Percentiles rank a stretch among this genome's conserved stretches.
These are phyloP conservation scores for Chaetoscypha palmicola DNA, from an alignment of 2,329 filamentous ascomycete species.

Conservation along the genomic window DNA sequence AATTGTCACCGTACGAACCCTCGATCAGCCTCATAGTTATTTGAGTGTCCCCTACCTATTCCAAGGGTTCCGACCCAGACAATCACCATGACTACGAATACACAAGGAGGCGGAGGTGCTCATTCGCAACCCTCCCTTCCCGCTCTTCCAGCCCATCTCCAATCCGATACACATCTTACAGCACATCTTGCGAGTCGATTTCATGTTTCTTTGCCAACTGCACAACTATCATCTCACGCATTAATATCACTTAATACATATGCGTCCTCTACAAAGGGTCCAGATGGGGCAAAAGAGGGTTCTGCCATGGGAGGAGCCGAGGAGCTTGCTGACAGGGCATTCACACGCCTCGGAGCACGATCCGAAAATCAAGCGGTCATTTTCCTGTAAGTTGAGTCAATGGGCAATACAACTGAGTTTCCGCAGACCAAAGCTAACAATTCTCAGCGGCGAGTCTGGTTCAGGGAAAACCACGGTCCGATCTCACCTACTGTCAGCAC, in stretches of 20 bases:
- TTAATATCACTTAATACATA: constrained; percentile 93
- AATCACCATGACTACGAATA: constrained; percentile 50
- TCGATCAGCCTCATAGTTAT: constrained; percentile 2
- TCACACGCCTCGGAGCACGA: constrained; percentile 74
- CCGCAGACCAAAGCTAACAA: too few species aligned
- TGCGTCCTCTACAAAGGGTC: constrained; percentile 77
- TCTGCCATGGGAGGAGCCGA: constrained; percentile 90
- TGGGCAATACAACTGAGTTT: not conserved
- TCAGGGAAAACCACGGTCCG: constrained; percentile 93
- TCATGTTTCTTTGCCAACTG: constrained; percentile 83
- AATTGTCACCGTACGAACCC: not conserved
- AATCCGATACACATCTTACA: constrained; percentile 72
- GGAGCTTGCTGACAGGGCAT: constrained; percentile 82
- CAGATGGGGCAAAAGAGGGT: constrained; percentile 85
- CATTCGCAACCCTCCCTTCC: constrained; percentile 83
- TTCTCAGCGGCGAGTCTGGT: constrained; percentile 79
- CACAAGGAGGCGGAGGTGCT: constrained; percentile 42
- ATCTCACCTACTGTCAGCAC: constrained; percentile 76
- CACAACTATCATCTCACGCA: constrained; percentile 82
- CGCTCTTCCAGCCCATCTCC: constrained; percentile 74
- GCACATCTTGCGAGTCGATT: constrained; percentile 83
- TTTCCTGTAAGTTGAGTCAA: constrained; percentile 65
- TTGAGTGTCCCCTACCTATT: constrained; percentile 5
- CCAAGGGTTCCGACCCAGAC: constrained; percentile 24
- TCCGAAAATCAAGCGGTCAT: constrained; percentile 90